These are phyloP conservation scores for Eragrostis nindensis DNA, from an alignment of 176 grass and related monocot species.

Conservation along the genomic window DNA sequence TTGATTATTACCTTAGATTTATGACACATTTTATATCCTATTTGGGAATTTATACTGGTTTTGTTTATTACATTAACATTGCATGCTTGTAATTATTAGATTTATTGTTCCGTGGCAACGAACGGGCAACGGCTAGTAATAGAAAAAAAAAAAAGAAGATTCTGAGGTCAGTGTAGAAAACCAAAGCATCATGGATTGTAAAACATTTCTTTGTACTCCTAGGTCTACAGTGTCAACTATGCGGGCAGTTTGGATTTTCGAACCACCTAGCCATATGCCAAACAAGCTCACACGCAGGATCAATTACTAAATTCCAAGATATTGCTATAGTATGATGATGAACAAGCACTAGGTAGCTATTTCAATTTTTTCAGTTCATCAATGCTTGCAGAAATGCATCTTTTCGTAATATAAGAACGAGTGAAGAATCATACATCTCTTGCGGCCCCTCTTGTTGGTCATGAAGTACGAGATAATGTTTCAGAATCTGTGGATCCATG, in stretches of 20 bases:
- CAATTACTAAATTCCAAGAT: background rate
- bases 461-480: constrained; percentile 94
- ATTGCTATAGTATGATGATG: constrained; percentile 6
- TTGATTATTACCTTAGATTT: too few relatives aligned
- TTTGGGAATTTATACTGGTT: too few relatives aligned
- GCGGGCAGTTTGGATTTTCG: background rate
- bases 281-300: constrained; percentile 11
- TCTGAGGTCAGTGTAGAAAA: background rate
- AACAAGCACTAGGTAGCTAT: constrained; percentile 14
- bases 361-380: constrained; percentile 25
- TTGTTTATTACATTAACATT: too few relatives aligned
- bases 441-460: constrained; percentile 91
- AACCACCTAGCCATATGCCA: background rate
- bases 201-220: background rate
- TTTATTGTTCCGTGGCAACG: too few relatives aligned
- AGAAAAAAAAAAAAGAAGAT: background rate
- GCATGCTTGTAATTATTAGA: too few relatives aligned
- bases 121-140: too few relatives aligned
- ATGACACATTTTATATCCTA: too few relatives aligned
- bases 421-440: constrained; percentile 75
- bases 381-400: constrained; percentile 9
- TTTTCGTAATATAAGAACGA: constrained; percentile 6
- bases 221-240: background rate
- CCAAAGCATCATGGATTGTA: background rate
- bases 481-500: constrained; percentile 98